A percentile compares a stretch with the other conserved stretches of the same genome.
Conservation (phyloP, 2,329 filamentous ascomycete genomes). For the Ceratocystis huliohia region DNA sequence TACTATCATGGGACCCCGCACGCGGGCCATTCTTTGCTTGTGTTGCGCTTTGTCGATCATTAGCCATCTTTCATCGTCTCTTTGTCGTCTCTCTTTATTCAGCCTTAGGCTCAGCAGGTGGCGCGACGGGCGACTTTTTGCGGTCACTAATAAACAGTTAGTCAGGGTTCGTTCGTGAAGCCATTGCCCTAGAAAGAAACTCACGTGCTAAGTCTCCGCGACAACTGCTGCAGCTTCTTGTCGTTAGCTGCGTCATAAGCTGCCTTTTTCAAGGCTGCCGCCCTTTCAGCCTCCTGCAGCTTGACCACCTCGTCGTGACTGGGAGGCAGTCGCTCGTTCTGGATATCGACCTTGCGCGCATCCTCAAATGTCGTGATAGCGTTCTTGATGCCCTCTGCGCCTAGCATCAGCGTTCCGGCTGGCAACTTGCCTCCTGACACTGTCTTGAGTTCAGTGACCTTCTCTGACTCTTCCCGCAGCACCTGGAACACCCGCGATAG, state of each 20-base stretch:
- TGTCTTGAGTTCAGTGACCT: slow-evolving; percentile 94
- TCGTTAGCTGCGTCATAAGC: slow-evolving; percentile 86
- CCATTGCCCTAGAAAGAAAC: slow-evolving; percentile 28
- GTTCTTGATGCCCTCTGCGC: slow-evolving; percentile 96
- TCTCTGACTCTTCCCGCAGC: slow-evolving; percentile 89
- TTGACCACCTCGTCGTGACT: slow-evolving; percentile 82
- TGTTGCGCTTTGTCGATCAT: background rate
- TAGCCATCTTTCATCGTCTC: background rate
- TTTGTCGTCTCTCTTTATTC: slow-evolving; percentile 2
- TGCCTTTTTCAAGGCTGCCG: slow-evolving; percentile 74
- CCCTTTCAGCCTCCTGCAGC: slow-evolving; percentile 68
- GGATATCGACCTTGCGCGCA: slow-evolving; percentile 87
- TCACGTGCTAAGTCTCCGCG: slow-evolving; percentile 92
- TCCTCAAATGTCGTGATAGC: slow-evolving; percentile 96
- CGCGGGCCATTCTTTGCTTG: background rate
- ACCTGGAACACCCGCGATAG: slow-evolving; percentile 98
- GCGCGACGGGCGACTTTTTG: slow-evolving; percentile 16
- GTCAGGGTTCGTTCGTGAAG: background rate
- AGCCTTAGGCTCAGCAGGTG: slow-evolving; percentile 7
- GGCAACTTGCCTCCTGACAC: slow-evolving; percentile 84
- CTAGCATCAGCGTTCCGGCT: slow-evolving; percentile 92
- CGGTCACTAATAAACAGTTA: slow-evolving; percentile 14
- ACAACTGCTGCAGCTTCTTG: slow-evolving; percentile 70
- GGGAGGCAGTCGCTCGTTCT: slow-evolving; percentile 89
- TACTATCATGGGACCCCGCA: background rate